phyloP scores from a whole-genome alignment of 345 rosid genomes.

The Hibiscus syriacus region DNA sequence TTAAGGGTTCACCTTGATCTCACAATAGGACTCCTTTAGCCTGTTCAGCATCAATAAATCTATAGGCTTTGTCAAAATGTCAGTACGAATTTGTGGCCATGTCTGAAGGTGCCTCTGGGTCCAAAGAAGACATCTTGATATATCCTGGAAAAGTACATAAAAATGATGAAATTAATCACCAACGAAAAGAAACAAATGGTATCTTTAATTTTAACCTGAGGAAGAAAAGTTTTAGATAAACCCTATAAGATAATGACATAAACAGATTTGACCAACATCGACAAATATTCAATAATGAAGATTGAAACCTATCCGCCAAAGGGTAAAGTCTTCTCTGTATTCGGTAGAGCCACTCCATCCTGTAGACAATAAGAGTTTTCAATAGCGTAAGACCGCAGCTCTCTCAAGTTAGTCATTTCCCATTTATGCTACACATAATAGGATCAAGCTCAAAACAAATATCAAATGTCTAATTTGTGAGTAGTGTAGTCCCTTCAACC shows the following conservation, averaged over 20 bases:
- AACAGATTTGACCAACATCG: neutral
- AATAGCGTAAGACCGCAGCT: neutral
- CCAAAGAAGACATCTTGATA: constrained; percentile 96
- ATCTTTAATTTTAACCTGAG: neutral
- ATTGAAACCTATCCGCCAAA: constrained; percentile 83
- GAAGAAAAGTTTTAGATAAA: neutral
- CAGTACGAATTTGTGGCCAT: constrained; percentile 83
- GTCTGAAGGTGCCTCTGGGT: constrained; percentile 90
- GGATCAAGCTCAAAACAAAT: neutral
- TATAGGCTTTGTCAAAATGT: constrained; percentile 67
- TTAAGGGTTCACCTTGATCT: constrained; percentile 50
- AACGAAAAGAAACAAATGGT: neutral
- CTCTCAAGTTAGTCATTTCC: neutral
- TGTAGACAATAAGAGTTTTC: constrained; percentile 31
- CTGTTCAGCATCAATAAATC: constrained; percentile 77
- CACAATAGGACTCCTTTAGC: constrained; percentile 77
- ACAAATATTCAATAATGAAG: neutral
- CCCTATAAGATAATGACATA: neutral
- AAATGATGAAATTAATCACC: neutral
- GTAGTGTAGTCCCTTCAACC: neutral
- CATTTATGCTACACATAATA: neutral
- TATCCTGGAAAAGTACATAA: constrained; percentile 44
- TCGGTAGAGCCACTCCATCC: constrained; percentile 94
- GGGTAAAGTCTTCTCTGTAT: constrained; percentile 83
- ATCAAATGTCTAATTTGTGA: neutral